Evolutionary conservation across 495 filamentous ascomycete genomes (phyloP).

Genomic region (Friedmanniomyces simplex): DNA sequence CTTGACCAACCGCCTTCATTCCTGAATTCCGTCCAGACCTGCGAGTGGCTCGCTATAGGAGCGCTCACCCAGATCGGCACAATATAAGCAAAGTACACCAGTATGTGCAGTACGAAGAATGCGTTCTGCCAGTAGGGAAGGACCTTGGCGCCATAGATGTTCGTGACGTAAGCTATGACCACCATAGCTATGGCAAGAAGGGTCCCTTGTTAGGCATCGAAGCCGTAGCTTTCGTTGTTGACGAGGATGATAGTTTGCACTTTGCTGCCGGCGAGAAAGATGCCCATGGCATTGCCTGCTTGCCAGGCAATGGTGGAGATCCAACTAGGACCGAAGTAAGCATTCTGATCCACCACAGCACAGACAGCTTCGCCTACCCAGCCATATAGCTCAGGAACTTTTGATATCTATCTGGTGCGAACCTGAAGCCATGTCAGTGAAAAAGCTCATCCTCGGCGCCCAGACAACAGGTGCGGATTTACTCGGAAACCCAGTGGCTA

Average conservation of each 20-base stretch:
- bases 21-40: constrained; percentile 22
- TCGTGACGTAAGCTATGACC: constrained; percentile 29
- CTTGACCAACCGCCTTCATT: constrained; percentile 25
- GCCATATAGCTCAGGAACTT: constrained; percentile 17
- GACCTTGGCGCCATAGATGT: constrained; percentile 32
- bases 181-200: constrained; percentile 38
- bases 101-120: constrained; percentile 24
- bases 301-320: constrained; percentile 3
- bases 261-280: constrained; percentile 19
- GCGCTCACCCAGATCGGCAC: constrained; percentile 25
- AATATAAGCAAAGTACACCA: constrained; percentile 28
- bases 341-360: not conserved
- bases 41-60: constrained; percentile 11
- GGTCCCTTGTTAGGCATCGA: constrained; percentile 42
- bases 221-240: constrained; percentile 31
- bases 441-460: too few relatives aligned
- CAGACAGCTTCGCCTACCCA: constrained; percentile 4
- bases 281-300: not conserved
- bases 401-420: constrained; percentile 7
- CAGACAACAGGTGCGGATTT: too few relatives aligned
- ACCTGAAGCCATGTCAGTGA: too few relatives aligned
- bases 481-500: too few relatives aligned
- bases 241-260: constrained; percentile 34
- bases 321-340: not conserved
- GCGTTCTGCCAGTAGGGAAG: constrained; percentile 36